These are phyloP conservation scores for Colletotrichum theobromicola DNA, from an alignment of 2,329 filamentous ascomycete genomes.

Conservation along the genomic window DNA sequence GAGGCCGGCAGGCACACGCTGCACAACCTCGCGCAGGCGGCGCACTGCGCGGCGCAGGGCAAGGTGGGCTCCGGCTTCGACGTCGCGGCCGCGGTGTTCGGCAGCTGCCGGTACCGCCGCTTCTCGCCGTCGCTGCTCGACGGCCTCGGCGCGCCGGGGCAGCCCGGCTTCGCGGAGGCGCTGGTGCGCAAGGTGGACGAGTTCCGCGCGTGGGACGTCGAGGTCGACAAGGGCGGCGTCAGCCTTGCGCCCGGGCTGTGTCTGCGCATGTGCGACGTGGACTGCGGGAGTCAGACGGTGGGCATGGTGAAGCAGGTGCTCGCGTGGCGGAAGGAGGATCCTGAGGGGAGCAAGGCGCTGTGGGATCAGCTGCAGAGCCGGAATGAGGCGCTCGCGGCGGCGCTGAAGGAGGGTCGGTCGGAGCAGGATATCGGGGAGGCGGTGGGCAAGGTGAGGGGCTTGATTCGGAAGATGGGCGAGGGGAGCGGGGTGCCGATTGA, in stretches of 20 bases:
- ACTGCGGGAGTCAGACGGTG: slow-evolving; percentile 91
- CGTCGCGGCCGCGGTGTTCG: slow-evolving; percentile 90
- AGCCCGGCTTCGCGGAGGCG: slow-evolving; percentile 68
- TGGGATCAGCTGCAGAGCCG: slow-evolving; percentile 78
- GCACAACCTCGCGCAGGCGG: slow-evolving; percentile 92
- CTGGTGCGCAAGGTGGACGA: slow-evolving; percentile 73
- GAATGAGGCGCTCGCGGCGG: slow-evolving; percentile 73
- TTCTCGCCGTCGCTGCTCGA: slow-evolving; percentile 83
- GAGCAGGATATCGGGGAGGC: slow-evolving; percentile 48
- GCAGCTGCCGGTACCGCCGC: slow-evolving; percentile 88
- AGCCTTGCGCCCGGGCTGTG: slow-evolving; percentile 75
- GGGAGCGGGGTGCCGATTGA: slow-evolving; percentile 85
- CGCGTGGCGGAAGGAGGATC: slow-evolving; percentile 74
- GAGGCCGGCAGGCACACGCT: slow-evolving; percentile 64
- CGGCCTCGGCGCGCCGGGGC: slow-evolving; percentile 68
- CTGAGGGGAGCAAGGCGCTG: slow-evolving; percentile 67
- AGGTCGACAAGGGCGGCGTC: slow-evolving; percentile 73
- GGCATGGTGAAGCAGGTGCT: slow-evolving; percentile 95
- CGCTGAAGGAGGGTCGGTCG: slow-evolving; percentile 59
- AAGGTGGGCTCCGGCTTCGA: slow-evolving; percentile 98
- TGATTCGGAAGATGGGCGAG: slow-evolving; percentile 79
- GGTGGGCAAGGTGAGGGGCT: slow-evolving; percentile 57
- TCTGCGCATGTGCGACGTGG: slow-evolving; percentile 93
- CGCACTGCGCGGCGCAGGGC: slow-evolving; percentile 94
- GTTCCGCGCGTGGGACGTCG: slow-evolving; percentile 74